Base-by-base conservation (phyloP, 768 basidiomycete species). In the Trametes maxima region DNA sequence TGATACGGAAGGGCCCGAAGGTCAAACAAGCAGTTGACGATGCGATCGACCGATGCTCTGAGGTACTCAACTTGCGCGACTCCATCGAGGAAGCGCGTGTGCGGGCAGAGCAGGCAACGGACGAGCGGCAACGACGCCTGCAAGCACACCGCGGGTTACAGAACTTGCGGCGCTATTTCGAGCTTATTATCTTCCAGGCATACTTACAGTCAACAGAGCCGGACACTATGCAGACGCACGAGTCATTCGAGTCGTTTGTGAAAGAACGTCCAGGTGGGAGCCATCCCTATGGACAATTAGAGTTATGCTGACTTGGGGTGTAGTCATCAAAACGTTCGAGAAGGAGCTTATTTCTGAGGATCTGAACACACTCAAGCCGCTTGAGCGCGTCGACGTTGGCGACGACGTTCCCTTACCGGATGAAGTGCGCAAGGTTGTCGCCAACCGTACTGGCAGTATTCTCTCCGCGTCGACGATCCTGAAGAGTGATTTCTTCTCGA, bases 281-380 rank as follows among this genome's bases (percentile, higher is more conserved):
- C 19, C 16, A 33, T 93, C 75, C 86, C 68, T 94, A 92, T 0
- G 12, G 3, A 17, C 7, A 14, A 28, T 92, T 93, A 57, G 83
- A 22, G 17, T 12, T 11, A 49, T 43, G 7, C 5, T 35, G 36
- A 33, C 37, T 7, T 14, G 17, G 0, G 17, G n/a, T 25, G 11
- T 60, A 91, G 96, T 98, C 14, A 94, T 98, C 76, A 90, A 89
- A 72, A 99, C 97, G 0, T 95, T 98, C 61, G 87, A 95, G 76
- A 94, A 92, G 61, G 97, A 98, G 63, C 81, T 99, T 46, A 74
- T 86, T 44, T 81, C 81, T 17, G 89, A 94, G n/a, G 88, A 88
- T 3, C 73, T 92, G 50, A 82, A 90, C 59, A 88, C 89, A 0
- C 74, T 99, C 54, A 89, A 88, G 59, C 95, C 95, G 2, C 79